Base-by-base conservation (phyloP, 1,284 basidiomycete genomes). In the Ustilago vetiveriae region DNA sequence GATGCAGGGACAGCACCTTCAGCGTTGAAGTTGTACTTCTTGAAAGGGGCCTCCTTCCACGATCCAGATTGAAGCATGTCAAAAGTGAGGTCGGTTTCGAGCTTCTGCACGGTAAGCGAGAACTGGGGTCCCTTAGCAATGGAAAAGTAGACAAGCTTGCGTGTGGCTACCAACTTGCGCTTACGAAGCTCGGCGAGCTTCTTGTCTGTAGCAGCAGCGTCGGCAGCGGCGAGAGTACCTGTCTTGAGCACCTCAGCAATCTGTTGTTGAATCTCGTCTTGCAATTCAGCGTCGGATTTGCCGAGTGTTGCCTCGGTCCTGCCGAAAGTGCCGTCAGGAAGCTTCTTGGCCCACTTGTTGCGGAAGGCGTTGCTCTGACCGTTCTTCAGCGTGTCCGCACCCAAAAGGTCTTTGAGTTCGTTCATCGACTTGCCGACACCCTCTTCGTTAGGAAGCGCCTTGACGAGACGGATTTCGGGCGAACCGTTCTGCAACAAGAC, bases 1-100 rank as follows among this genome's bases (percentile, higher is more conserved):
- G 92, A 91, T 29, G 88, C 87, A 4, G 94, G 90, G 4, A 90
- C 90, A 35, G 90, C 88, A 62, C 96, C 96, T 73, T 94, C 92
- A 1, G 96, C 95, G 76, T 97, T 92, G 80, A 98, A 98, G 84
- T 99, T 99, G 85, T 98, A 99, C 82, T 94, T 94, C 82, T 99
- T 99, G 88, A 94, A 98, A 3, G 73, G 65, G 1, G 74, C 75
- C 45, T 53, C 50, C 50, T 78, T 72, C 80, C 80, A 82, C 33
- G 63, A 53, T 17, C 80, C 80, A 16, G 90, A 91, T 67, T 89
- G 87, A 40, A 99, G 86, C 91, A 98, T 95, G 63, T 99, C 96
- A 8, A 88, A 90, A 0, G 95, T 98, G 47, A 99, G 85, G 84
- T 98, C 96, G 11, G 96, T 98, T 84, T 98, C 95, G n/a, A 90